Base-by-base conservation (phyloP, 257 asterid species). In the Prunella vulgaris region DNA sequence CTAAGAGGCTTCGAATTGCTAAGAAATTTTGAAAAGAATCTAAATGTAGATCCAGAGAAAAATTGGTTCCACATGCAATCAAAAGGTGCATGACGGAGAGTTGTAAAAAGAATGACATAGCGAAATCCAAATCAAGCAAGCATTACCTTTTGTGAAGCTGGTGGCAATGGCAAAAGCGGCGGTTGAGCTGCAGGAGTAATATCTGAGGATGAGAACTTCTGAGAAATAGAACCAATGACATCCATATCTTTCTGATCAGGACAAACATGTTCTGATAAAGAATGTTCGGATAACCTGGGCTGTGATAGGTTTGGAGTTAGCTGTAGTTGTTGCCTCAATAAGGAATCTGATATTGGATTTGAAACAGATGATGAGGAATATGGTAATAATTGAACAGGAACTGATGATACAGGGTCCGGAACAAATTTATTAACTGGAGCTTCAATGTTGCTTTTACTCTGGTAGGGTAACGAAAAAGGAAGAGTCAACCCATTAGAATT, bases 121-220 rank as follows among this genome's bases (percentile, higher is more conserved):
- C 56, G n/a, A 30, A 62, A 15, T 61, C 7, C 38, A 25, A 14
- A 13, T 21, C 53, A 48, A 38, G 49, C 66, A 40, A 12, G 22
- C 27, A 60, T 57, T 63, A 87, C 95, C 95, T 86, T 82, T 61
- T 82, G 84, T 2, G 82, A 70, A 76, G 85, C 77, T 33, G 89
- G 86, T 64, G 87, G 93, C 75, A 82, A 60, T 49, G 93, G 89
- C 81, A 86, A 77, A 58, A 80, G 81, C 28, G 92, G 86, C 9
- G 84, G 85, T 78, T 82, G 90, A 66, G 67, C 85, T 52, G 76
- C 81, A 56, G 81, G 71, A 70, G 72, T 21, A 66, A 82, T 30
- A 64, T 64, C 27, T 37, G 78, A 68, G 59, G 81, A 71, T 38
- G 76, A 70, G 72, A 77, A 69, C 68, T 74, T 77, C 64, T 40